These are phyloP conservation scores for Apiospora sp. DNA, from an alignment of 2,329 filamentous ascomycete genomes.

Conservation along the genomic window DNA sequence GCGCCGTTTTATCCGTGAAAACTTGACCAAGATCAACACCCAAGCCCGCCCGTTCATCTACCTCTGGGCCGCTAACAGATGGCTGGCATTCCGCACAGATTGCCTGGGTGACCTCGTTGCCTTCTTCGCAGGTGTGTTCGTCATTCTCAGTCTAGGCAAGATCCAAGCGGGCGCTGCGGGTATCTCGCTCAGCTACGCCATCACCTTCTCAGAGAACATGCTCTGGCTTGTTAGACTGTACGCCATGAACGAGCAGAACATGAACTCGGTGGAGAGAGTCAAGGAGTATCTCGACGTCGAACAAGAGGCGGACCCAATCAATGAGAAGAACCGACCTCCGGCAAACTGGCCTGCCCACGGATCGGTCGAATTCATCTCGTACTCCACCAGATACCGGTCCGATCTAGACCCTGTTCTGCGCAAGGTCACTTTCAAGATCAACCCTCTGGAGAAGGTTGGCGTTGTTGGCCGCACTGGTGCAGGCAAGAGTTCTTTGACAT, in stretches of 20 bases:
- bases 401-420: constrained; percentile 89
- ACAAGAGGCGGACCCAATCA: constrained; percentile 82
- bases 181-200: constrained; percentile 92
- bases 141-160: constrained; percentile 81
- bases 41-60: constrained; percentile 95
- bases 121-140: constrained; percentile 92
- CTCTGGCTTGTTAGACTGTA: constrained; percentile 96
- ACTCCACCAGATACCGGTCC: constrained; percentile 86
- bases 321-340: constrained; percentile 80
- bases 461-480: constrained; percentile 96
- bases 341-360: constrained; percentile 86
- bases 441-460: constrained; percentile 88
- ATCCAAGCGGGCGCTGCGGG: constrained; percentile 93
- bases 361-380: constrained; percentile 85
- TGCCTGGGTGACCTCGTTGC: constrained; percentile 88
- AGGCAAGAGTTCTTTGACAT: constrained; percentile 92
- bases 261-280: constrained; percentile 98
- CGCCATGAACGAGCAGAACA: constrained; percentile 96
- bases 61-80: constrained; percentile 95
- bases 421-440: constrained; percentile 85
- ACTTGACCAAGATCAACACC: constrained; percentile 85
- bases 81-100: constrained; percentile 93
- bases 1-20: constrained; percentile 91
- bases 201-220: constrained; percentile 96
- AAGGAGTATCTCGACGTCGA: constrained; percentile 98